Evolutionary conservation across 306 rosid species (phyloP), one percentile per base, ranked within the genome.

Genomic region (Sesbania bispinosa): DNA sequence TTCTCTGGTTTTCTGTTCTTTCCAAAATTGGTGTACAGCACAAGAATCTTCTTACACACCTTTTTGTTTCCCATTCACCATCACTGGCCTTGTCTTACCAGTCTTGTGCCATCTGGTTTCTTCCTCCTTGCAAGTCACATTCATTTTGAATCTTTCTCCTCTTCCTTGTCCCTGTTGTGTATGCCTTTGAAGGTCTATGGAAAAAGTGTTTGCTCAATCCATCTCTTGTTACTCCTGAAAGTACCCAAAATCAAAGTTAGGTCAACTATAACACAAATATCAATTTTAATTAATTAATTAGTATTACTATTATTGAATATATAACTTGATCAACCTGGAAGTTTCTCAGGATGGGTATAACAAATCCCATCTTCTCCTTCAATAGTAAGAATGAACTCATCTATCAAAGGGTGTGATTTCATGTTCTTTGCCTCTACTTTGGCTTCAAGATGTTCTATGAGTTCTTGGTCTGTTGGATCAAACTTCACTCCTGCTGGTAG

Each of bases 291-390:
- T 35, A 35, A 2, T 35, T 8, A 35, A 35, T 1, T 35, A 26
- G 4, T 26, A 26, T 1, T 26, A 26, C 2, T 26, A 26, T 1
- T 26, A 38, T 9, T 38, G 10, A 9, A 36, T 27, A 35, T 21
- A 14, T 41, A 61, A 19, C 3, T 57, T 61, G 11, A 35, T 35
- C 4, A 53, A 90, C 98, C 99, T 67, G 99, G 99, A 61, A 95
- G 96, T 86, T 95, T 95, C 53, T 95, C 99, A 11, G 99, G 99
- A 86, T 95, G 99, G 73, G 99, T 95, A 69, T 95, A 95, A 79
- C 99, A 95, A 83, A 95, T 95, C 19, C 99, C 99, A 79, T 95
- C 99, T 71, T 95, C 99, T 63, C 97, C 97, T 86, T 95, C 96
- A 66, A 95, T 95, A 2, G 99, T 95, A 19, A 94, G 97, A 32